Evolutionary conservation across 768 basidiomycete species (phyloP).

Genomic region (Mycena maculata): DNA sequence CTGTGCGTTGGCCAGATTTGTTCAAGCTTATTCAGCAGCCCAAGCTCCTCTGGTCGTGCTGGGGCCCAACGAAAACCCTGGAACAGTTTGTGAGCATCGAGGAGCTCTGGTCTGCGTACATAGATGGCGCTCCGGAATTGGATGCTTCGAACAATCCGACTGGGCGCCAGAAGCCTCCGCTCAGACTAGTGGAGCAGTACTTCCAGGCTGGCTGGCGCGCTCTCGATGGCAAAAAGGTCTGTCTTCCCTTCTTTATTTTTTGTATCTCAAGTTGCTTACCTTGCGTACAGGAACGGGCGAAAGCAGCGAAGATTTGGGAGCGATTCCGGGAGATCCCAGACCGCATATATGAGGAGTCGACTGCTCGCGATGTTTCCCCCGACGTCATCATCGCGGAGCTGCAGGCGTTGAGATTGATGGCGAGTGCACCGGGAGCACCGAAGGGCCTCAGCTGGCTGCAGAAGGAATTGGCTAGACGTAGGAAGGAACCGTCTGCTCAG

Average conservation of each 20-base stretch:
- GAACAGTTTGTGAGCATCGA: not conserved
- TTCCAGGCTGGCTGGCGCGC: not conserved
- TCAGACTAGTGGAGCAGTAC: constrained; percentile 2
- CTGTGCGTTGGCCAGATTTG: not conserved
- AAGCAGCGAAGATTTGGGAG: no score
- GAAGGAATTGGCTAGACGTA: no score
- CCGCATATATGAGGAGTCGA: no score
- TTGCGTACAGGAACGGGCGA: no score
- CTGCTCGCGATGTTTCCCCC: no score
- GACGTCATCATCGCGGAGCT: not conserved
- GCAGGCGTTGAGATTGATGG: not conserved
- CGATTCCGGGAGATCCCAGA: no score
- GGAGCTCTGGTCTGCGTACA: constrained; percentile 5
- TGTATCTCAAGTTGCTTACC: no score
- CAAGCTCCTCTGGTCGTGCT: not conserved
- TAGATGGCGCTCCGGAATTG: not conserved
- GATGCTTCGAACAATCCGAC: not conserved
- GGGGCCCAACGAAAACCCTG: not conserved
- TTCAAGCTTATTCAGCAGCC: not conserved
- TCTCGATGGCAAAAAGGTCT: not conserved
- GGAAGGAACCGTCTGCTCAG: no score
- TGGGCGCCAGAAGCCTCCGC: not conserved
- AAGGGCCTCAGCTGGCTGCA: not conserved
- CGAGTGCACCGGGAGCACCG: not conserved
- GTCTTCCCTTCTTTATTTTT: no score